Evolutionary conservation across 2,329 filamentous ascomycete species (phyloP), one percentile per base, ranked within the genome.

Genomic region (Sordariomycetes sp.): DNA sequence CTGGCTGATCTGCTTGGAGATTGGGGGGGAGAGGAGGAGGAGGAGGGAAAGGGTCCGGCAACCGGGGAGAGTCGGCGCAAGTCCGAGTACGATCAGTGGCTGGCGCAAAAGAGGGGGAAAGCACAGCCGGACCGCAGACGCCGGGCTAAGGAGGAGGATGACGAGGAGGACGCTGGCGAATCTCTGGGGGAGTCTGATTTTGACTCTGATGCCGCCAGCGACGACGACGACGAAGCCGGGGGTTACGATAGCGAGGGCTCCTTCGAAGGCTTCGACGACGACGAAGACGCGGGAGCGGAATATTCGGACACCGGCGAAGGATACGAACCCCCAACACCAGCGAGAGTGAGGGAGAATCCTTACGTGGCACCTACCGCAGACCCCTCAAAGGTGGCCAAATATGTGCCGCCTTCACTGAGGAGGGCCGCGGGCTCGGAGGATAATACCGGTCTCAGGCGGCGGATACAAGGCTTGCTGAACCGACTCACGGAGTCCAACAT

Each of bases 401-500:
- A 99, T 65, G 80, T 97, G 3, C 93, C 94, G 1, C 94, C 93
- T 2, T 96, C 92, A 1, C 74, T 94, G 57, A 83, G 91, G 53
- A 85, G 80, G 63, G 74, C 79, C 37, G 72, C 81, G 2, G 77
- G 80, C 1, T 82, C 83, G 0, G 85, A 89, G 62, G 79, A 81
- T 1, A 88, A 95, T 68, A 76, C 78, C 14, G 85, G 88, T 46
- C 75, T 99, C 55, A 85, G 85, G 60, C 84, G 90, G 61, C 90
- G 95, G 66, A 79, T 90, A 0, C 91, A 97, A 69, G 93, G 94
- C 67, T 79, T 94, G 20, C 80, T 99, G 67, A 99, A 99, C 71
- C 87, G 93, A 67, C 78, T 99, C 35, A 97, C 94, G 0, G 93
- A 97, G 68, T 85, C 90, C 43, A 97, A 94, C 65, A 78, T 99